These are phyloP conservation scores for Candida lessepsii DNA, from an alignment of 805 yeast genomes.

Conservation along the genomic window DNA sequence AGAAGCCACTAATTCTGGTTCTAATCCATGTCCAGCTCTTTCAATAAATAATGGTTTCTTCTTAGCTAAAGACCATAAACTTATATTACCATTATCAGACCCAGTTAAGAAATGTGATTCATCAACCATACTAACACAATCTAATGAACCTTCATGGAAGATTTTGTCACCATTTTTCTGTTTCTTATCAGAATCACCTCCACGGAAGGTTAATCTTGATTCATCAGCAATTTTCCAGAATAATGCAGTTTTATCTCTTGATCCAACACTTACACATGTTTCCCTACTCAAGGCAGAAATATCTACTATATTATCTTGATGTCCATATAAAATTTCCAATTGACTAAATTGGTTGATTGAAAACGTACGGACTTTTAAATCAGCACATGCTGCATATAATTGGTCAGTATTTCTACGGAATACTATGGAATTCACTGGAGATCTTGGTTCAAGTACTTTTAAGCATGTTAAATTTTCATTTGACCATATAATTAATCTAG, in stretches of 20 bases:
- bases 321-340: constrained; percentile 90
- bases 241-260: constrained; percentile 93
- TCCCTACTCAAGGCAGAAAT: constrained; percentile 80
- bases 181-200: constrained; percentile 65
- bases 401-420: constrained; percentile 83
- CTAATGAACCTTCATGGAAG: constrained; percentile 79
- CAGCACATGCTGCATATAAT: constrained; percentile 89
- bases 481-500: constrained; percentile 81
- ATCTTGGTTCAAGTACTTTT: constrained; percentile 75
- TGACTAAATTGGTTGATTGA: constrained; percentile 84
- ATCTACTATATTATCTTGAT: constrained; percentile 85
- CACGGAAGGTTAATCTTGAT: constrained; percentile 87
- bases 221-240: constrained; percentile 97
- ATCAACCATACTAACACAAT: constrained; percentile 86
- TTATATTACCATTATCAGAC: constrained; percentile 86
- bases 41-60: constrained; percentile 78
- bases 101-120: constrained; percentile 93
- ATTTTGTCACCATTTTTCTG: constrained; percentile 32
- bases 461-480: constrained; percentile 72
- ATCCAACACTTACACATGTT: constrained; percentile 93
- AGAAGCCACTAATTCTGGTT: constrained; percentile 43
- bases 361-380: constrained; percentile 83
- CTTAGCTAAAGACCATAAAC: constrained; percentile 88
- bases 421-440: constrained; percentile 66
- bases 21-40: constrained; percentile 75